Evolutionary conservation across 805 yeast genomes (phyloP), one percentile per base, ranked within the genome.

Genomic region (Kluyveromyces wickerhamii): DNA sequence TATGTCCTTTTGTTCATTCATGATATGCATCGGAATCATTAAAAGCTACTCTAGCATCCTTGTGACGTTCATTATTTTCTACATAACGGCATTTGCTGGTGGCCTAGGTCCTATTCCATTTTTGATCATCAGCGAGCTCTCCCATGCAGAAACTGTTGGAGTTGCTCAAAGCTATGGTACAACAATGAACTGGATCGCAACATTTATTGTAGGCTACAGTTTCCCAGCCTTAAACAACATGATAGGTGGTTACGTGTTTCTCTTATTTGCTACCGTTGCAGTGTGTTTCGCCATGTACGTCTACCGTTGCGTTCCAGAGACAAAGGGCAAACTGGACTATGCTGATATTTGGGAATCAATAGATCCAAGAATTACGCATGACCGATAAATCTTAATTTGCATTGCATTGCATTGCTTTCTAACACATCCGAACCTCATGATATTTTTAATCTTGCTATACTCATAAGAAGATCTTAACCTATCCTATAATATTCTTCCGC

Each of bases 21-120:
- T 77, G 3, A 72, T 89, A 52, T 79, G 85, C 1, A 27, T 72
- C 15, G 89, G 94, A 2, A 79, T 89, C 24, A 50, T 73, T 13
- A 41, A 54, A 12, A 55, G 65, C 2, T 60, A 61, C 32, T 65
- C 82, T 0, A 21, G 59, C 0, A 40, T 79, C 10, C 69, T 88
- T 1, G 76, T 81, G 1, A 32, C 70, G 1, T 77, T 87, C 8
- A 79, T 87, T 0, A 72, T 85, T 35, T 51, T 70, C 1, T 88
- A 86, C 53, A 87, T 89, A 32, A 76, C 81, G 1, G 72, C 86
- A 18, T 92, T 89, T 64, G 97, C 96, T 0, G 63, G 82, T 21
- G 98, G 98, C 0, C 57, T 87, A 41, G 98, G 98, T 0, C 98
- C 98, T 5, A 87, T 92, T 36, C 98, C 98, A 27, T 89, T 92